Conservation (phyloP, 2,329 filamentous ascomycete genomes). For the Emmonsia crescens region DNA sequence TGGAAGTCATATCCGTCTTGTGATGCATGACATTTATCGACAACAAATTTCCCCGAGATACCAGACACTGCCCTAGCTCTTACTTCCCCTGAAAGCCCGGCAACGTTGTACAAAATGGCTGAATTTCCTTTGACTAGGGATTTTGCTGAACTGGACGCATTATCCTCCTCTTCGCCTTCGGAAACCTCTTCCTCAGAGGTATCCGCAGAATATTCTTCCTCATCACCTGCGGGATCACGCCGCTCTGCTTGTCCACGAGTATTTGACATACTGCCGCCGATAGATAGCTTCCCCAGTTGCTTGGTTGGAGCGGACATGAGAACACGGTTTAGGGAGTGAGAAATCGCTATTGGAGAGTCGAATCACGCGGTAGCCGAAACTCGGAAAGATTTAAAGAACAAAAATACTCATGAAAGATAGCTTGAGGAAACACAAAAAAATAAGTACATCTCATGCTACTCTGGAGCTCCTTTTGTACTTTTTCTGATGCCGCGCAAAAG, state of each 20-base stretch:
- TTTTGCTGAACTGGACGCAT: not conserved
- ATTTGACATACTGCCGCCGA: conserved; percentile 26
- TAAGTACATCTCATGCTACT: not conserved
- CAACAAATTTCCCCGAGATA: conserved; percentile 11
- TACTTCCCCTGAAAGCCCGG: conserved; percentile 5
- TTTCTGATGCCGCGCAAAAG: not conserved
- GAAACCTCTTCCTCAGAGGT: conserved; percentile 16
- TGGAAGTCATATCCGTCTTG: conserved; percentile 28
- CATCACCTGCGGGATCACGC: conserved; percentile 11
- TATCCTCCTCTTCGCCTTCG: conserved; percentile 9
- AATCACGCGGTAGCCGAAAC: not conserved
- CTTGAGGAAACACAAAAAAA: not conserved
- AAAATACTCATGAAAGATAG: not conserved
- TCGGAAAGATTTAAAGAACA: not conserved
- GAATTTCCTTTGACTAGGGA: conserved; percentile 9
- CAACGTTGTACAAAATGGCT: conserved; percentile 10
- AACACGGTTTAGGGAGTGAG: conserved; percentile 10
- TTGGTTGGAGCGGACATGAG: conserved; percentile 32
- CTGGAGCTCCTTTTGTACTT: conserved; percentile 2
- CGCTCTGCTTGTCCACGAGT: conserved; percentile 20
- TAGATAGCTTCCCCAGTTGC: conserved; percentile 30
- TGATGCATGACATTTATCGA: conserved; percentile 20
- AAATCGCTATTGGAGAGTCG: not conserved
- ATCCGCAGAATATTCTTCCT: conserved; percentile 7
- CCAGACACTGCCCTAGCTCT: conserved; percentile 10